These are phyloP conservation scores for Pichia sorboxylosa DNA, from an alignment of 1,139 yeast species.

Conservation along the genomic window DNA sequence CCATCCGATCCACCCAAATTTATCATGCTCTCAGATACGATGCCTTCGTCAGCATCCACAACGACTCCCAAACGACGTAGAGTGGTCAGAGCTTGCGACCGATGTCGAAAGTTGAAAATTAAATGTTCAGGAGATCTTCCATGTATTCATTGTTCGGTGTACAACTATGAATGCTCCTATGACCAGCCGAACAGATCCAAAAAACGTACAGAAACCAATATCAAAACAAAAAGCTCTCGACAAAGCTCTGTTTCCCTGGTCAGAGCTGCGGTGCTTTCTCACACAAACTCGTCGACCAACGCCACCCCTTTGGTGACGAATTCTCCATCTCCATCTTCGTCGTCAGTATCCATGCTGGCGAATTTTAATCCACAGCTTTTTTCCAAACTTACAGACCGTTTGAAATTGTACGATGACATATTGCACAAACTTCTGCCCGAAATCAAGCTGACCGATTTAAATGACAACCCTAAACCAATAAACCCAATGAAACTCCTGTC, in stretches of 20 bases:
- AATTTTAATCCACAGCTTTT: conserved; percentile 17
- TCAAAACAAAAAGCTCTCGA: not conserved
- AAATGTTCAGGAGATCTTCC: conserved; percentile 84
- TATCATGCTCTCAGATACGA: conserved; percentile 16
- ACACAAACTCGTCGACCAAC: not conserved
- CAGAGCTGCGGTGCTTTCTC: not conserved
- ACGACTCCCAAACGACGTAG: conserved; percentile 48
- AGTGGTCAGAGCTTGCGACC: conserved; percentile 78
- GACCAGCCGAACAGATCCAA: conserved; percentile 32
- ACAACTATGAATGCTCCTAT: conserved; percentile 60
- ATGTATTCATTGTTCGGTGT: conserved; percentile 83
- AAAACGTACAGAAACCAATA: conserved; percentile 5
- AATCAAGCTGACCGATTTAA: conserved; percentile 21
- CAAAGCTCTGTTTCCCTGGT: not conserved
- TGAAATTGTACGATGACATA: conserved; percentile 23
- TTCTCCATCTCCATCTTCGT: not conserved
- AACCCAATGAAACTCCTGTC: conserved; percentile 22
- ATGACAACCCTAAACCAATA: conserved; percentile 23
- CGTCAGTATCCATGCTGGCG: conserved; percentile 12
- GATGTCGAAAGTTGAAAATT: conserved; percentile 58
- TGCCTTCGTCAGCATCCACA: conserved; percentile 7
- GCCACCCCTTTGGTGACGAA: not conserved
- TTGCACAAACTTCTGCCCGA: conserved; percentile 22
- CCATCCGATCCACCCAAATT: conserved; percentile 16
- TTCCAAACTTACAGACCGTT: conserved; percentile 20